These are phyloP conservation scores for Diaporthe sp. DNA, from an alignment of 2,329 filamentous ascomycete species.

Conservation along the genomic window DNA sequence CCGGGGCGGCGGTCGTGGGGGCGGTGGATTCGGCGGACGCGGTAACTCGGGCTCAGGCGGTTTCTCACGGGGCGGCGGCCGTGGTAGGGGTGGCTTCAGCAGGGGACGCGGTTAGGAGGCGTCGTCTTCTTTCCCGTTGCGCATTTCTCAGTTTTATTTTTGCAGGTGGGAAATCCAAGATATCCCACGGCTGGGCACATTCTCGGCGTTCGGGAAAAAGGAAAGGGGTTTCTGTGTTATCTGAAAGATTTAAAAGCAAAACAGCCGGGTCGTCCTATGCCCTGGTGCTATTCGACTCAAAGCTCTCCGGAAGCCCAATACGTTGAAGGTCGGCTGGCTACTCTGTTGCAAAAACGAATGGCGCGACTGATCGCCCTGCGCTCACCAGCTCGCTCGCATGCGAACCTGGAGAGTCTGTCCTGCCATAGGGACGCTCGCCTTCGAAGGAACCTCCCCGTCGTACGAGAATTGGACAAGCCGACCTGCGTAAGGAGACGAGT, in stretches of 20 bases:
- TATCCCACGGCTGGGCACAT: slow-evolving; percentile 37
- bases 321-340: background rate
- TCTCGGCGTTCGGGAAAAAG: slow-evolving; percentile 40
- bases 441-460: background rate
- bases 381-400: background rate
- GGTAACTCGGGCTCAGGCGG: slow-evolving; percentile 42
- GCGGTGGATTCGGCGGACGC: slow-evolving; percentile 41
- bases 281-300: slow-evolving; percentile 24
- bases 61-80: slow-evolving; percentile 46
- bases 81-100: slow-evolving; percentile 51
- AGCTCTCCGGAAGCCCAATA: background rate
- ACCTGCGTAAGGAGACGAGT: background rate
- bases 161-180: slow-evolving; percentile 35
- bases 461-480: background rate
- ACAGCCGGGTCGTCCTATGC: slow-evolving; percentile 27
- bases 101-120: slow-evolving; percentile 41
- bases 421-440: background rate
- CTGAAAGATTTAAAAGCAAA: slow-evolving; percentile 35
- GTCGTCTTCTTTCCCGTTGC: slow-evolving; percentile 7
- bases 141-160: slow-evolving; percentile 32
- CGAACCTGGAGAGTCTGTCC: too few species aligned
- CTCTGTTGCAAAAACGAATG: background rate
- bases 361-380: background rate
- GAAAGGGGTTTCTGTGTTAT: slow-evolving; percentile 37
- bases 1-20: slow-evolving; percentile 49